A percentile compares a stretch with the other conserved stretches of the same genome.
Evolutionary conservation across 495 filamentous ascomycete genomes (phyloP).

Genomic region (Talaromyces liani): DNA sequence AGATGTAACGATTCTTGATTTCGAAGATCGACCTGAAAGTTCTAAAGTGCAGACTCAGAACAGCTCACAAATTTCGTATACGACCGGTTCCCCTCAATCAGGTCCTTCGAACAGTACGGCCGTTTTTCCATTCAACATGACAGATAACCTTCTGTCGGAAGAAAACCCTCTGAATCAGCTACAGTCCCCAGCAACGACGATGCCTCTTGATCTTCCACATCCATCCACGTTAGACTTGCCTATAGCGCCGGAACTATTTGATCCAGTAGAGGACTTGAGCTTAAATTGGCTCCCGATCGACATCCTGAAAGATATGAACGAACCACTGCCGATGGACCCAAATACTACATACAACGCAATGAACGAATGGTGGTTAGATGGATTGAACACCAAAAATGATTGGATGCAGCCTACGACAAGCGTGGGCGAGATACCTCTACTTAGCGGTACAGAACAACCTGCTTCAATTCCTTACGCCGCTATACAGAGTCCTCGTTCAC

Average conservation of each 20-base stretch:
- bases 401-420: slow-evolving; percentile 27
- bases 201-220: background rate
- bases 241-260: background rate
- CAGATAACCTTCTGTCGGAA: background rate
- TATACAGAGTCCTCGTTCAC: background rate
- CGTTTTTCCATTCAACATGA: background rate
- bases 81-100: background rate
- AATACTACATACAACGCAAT: background rate
- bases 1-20: background rate
- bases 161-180: background rate
- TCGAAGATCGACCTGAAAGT: background rate
- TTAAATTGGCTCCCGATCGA: slow-evolving; percentile 34
- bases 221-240: background rate
- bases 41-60: background rate
- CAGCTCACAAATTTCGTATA: background rate
- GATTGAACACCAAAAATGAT: background rate
- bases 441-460: background rate
- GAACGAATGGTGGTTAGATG: slow-evolving; percentile 7
- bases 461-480: background rate
- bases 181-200: background rate
- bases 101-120: background rate
- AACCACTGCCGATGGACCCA: background rate
- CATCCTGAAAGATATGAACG: slow-evolving; percentile 10
- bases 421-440: slow-evolving; percentile 6
- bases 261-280: slow-evolving; percentile 19